Evolutionary conservation across 1,139 yeast genomes (phyloP), one percentile per base, ranked within the genome.

Genomic region (Diutina scorzettiae): DNA sequence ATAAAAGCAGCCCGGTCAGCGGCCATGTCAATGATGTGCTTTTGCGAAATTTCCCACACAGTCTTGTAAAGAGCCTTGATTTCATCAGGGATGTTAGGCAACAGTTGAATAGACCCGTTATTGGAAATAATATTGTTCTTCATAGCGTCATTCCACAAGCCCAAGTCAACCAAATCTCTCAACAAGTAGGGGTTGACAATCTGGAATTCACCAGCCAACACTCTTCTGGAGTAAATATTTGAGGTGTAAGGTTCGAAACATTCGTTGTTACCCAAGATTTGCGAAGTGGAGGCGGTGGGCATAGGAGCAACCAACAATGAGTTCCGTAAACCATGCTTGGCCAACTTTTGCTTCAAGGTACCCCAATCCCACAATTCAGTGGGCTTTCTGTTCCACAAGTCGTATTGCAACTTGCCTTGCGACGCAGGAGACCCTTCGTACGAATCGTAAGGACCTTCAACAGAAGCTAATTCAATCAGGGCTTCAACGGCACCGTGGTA

Each of bases 201-300:
- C 64, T 85, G 95, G 69, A 80, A 85, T 57, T 85, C 95, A 43
- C 95, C 95, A 30, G 95, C 81, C 41, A 82, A 66, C 19, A 84
- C 95, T 58, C 95, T 78, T 56, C 95, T 78, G 42, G 86, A 77
- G 64, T 84, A 85, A 55, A 85, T 80, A 63, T 85, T 85, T 39
- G 94, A 83, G 25, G 95, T 85, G 61, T 79, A 80, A 21, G 96
- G 96, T 62, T 85, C 96, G 60, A 85, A 85, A 59, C 95, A 85
- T 61, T 85, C 96, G 55, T 81, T 86, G 67, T 76, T 81, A 37
- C 95, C 96, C 49, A 85, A 69, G 47, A 85, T 85, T 63, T 85
- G 95, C 16, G 95, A 86, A 1, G 96, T 85, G 2, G 95, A 84
- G 2, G 95, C 95, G 25, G 96, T 85, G 37, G 96, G 96, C 96